phyloP scores from a whole-genome alignment of 2,329 filamentous ascomycete species.

The Dryadomyces quercus-mongolicae region DNA sequence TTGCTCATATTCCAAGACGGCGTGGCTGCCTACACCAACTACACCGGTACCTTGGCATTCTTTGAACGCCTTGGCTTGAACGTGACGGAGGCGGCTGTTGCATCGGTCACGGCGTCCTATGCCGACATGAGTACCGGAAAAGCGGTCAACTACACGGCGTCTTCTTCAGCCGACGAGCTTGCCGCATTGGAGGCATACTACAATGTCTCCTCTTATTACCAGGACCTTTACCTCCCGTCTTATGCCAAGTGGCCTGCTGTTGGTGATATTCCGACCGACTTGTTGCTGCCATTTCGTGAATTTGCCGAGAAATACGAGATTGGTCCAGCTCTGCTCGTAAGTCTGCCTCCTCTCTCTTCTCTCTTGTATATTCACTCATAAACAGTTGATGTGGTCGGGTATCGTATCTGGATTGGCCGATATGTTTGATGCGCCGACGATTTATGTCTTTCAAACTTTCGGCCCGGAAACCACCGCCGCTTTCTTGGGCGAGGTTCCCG shows the following conservation, averaged over 20 bases:
- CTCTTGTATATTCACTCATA: neutral
- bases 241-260: constrained; percentile 30
- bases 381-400: constrained; percentile 25
- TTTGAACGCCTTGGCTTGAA: constrained; percentile 30
- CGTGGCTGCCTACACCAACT: constrained; percentile 25
- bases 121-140: constrained; percentile 25
- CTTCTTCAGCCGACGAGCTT: constrained; percentile 5
- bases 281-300: constrained; percentile 32
- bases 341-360: neutral
- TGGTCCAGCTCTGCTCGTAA: neutral
- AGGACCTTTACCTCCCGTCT: constrained; percentile 20
- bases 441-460: constrained; percentile 33
- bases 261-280: constrained; percentile 28
- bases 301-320: constrained; percentile 36
- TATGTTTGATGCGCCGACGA: constrained; percentile 26
- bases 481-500: constrained; percentile 17
- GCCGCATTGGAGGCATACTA: constrained; percentile 9
- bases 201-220: constrained; percentile 18
- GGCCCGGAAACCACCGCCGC: constrained; percentile 22
- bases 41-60: constrained; percentile 26
- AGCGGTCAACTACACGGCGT: constrained; percentile 16
- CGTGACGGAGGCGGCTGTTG: constrained; percentile 13
- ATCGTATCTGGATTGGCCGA: constrained; percentile 30
- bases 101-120: constrained; percentile 17
- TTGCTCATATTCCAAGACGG: constrained; percentile 11